A percentile compares a stretch with the other conserved stretches of the same genome.
phyloP scores from a whole-genome alignment of 2,329 filamentous ascomycete species.

The Penicillium vulpinum region DNA sequence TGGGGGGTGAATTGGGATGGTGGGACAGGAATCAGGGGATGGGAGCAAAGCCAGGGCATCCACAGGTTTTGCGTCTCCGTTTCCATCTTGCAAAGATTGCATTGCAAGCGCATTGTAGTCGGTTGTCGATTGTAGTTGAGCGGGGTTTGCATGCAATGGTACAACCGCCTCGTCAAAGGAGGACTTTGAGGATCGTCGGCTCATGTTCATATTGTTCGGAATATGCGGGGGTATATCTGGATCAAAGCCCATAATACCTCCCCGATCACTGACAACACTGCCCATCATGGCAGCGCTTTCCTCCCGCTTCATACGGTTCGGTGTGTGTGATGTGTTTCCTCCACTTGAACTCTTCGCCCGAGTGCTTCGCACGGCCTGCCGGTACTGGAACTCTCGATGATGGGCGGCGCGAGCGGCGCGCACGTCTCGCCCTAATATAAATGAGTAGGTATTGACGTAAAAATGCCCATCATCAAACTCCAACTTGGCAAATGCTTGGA shows the following conservation, averaged over 20 bases:
- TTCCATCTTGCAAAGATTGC: constrained; percentile 42
- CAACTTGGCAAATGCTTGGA: constrained; percentile 64
- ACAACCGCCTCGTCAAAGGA: constrained; percentile 42
- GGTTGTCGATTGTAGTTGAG: constrained; percentile 39
- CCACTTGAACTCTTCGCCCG: constrained; percentile 50
- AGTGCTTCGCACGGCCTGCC: constrained; percentile 41
- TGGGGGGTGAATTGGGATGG: constrained; percentile 62
- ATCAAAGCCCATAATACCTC: constrained; percentile 55
- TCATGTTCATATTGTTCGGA: constrained; percentile 36
- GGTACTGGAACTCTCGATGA: constrained; percentile 45
- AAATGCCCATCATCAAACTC: constrained; percentile 66
- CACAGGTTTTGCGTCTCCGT: constrained; percentile 43
- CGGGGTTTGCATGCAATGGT: constrained; percentile 39
- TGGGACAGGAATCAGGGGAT: constrained; percentile 54
- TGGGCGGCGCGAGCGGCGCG: constrained; percentile 51
- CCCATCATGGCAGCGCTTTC: constrained; percentile 47
- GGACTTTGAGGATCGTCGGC: constrained; percentile 54
- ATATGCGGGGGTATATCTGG: constrained; percentile 44
- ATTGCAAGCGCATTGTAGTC: constrained; percentile 51
- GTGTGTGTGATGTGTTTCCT: constrained; percentile 46
- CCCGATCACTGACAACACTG: constrained; percentile 56
- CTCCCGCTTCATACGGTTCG: constrained; percentile 47
- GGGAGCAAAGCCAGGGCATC: constrained; percentile 51
- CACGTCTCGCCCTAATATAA: constrained; percentile 63
- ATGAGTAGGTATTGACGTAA: constrained; percentile 64